Conservation (phyloP, 768 basidiomycete species). For the Suillus brevipes region DNA sequence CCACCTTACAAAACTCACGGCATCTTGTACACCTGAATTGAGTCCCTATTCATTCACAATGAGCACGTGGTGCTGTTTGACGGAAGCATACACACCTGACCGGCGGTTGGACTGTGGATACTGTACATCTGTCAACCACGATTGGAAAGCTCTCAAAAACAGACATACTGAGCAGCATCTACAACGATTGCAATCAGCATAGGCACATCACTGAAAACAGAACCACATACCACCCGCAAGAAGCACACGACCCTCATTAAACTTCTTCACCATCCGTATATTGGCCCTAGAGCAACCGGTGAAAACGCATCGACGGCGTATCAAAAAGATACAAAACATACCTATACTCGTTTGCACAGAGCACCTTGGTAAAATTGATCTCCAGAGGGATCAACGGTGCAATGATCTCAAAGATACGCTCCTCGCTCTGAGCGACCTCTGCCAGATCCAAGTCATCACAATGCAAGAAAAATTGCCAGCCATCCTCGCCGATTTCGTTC, state of each 20-base stretch:
- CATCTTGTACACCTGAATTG: slow-evolving; percentile 40
- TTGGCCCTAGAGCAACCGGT: background rate
- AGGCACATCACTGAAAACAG: background rate
- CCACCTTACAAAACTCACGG: slow-evolving; percentile 25
- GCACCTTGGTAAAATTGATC: slow-evolving; percentile 26
- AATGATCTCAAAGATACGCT: slow-evolving; percentile 32
- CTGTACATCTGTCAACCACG: background rate
- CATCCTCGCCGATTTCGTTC: slow-evolving; percentile 24
- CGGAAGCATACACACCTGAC: background rate
- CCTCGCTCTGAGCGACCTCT: slow-evolving; percentile 20
- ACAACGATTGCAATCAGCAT: background rate
- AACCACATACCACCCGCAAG: background rate
- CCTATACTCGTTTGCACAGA: slow-evolving; percentile 30
- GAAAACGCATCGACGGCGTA: background rate
- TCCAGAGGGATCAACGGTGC: slow-evolving; percentile 16
- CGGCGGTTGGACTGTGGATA: background rate
- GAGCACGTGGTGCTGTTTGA: too few relatives aligned
- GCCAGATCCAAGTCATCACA: slow-evolving; percentile 13
- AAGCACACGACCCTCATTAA: background rate
- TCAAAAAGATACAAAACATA: slow-evolving; percentile 11
- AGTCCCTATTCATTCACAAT: slow-evolving; percentile 30
- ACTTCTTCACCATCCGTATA: background rate
- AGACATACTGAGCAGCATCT: slow-evolving; percentile 3
- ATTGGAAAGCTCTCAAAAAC: background rate
- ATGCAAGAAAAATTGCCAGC: slow-evolving; percentile 18